Conservation (phyloP, 768 basidiomycete genomes). For the Daedaleopsis sinensis region DNA sequence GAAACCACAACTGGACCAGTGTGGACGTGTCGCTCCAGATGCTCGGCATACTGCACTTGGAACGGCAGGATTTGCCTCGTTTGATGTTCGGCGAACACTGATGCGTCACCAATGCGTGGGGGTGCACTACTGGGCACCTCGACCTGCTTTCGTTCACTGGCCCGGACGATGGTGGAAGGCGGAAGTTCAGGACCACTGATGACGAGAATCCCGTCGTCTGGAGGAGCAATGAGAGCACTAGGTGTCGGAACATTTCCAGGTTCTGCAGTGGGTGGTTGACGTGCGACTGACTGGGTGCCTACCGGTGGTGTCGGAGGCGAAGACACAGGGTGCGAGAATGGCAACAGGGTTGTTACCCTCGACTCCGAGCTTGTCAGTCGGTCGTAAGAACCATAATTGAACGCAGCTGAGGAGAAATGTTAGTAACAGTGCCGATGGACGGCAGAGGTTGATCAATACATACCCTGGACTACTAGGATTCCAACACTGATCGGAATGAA, state of each 20-base stretch:
- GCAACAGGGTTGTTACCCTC: neutral
- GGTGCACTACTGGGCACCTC: conserved; percentile 23
- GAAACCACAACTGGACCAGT: conserved; percentile 11
- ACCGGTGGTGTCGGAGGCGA: neutral
- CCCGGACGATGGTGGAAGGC: too few species aligned
- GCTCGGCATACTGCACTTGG: conserved; percentile 26
- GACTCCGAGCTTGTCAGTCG: neutral
- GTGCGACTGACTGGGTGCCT: neutral
- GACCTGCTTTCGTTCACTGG: neutral
- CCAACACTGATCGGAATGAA: conserved; percentile 47
- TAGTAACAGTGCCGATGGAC: neutral
- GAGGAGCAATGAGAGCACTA: too few species aligned
- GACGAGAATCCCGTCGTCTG: neutral
- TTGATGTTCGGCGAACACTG: conserved; percentile 10
- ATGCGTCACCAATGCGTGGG: conserved; percentile 10
- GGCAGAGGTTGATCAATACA: conserved; percentile 22
- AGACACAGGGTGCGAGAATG: neutral
- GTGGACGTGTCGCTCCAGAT: conserved; percentile 21
- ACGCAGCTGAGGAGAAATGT: conserved; percentile 13
- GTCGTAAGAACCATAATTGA: conserved; percentile 14
- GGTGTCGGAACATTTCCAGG: too few species aligned
- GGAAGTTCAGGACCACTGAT: neutral
- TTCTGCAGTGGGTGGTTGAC: neutral
- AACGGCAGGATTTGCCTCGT: conserved; percentile 27
- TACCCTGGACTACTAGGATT: conserved; percentile 45